Conservation (phyloP, 306 rosid species). For the Cicer cuneatum region DNA sequence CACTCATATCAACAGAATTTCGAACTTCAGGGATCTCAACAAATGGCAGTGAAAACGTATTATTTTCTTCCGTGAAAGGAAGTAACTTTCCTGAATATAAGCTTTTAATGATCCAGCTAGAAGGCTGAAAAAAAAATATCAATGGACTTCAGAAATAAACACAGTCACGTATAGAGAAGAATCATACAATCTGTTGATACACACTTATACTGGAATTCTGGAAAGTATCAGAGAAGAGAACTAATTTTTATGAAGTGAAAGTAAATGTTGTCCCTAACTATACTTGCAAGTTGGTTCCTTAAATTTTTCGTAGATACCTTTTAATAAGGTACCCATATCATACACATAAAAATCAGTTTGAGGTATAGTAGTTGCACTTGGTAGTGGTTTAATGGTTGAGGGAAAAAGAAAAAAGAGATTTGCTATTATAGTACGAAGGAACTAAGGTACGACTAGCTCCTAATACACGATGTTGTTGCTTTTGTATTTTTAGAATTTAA, state of each 20-base stretch:
- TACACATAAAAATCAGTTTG: too few relatives aligned
- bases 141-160: background rate
- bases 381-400: too few relatives aligned
- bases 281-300: too few relatives aligned
- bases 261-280: too few relatives aligned
- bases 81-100: constrained; percentile 75
- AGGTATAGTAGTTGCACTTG: too few relatives aligned
- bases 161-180: background rate
- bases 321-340: too few relatives aligned
- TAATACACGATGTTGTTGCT: too few relatives aligned
- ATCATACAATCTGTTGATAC: background rate
- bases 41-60: constrained; percentile 30
- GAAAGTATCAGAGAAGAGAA: background rate
- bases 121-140: constrained; percentile 60
- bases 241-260: background rate
- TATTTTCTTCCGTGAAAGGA: constrained; percentile 51
- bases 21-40: constrained; percentile 46
- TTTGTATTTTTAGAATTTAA: too few relatives aligned
- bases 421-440: too few relatives aligned
- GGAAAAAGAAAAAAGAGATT: too few relatives aligned
- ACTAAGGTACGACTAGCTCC: too few relatives aligned
- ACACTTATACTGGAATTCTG: background rate
- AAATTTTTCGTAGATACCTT: too few relatives aligned
- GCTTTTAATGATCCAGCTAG: constrained; percentile 78
- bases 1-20: constrained; percentile 44